phyloP scores from a whole-genome alignment of 306 rosid genomes.

The Sechiopsis laciniata region DNA sequence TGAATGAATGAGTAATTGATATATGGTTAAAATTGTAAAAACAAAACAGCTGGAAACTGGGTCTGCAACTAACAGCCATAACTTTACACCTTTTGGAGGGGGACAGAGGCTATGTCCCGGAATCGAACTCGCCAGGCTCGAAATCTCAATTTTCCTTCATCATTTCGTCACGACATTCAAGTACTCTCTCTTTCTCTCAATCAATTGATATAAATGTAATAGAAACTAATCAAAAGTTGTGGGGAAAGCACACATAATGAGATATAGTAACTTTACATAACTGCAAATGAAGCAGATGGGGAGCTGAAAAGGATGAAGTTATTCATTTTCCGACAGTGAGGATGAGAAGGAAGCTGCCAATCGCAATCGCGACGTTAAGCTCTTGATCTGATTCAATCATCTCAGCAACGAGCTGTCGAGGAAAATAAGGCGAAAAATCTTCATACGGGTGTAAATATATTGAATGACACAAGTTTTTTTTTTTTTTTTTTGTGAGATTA shows the following conservation, averaged over 20 bases:
- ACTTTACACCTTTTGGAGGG: conserved; percentile 80
- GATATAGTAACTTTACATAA: too few species aligned
- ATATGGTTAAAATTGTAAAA: not conserved
- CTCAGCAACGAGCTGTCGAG: conserved; percentile 18
- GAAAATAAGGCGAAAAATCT: conserved; percentile 15
- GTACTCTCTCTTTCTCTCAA: conserved; percentile 27
- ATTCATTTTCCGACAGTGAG: conserved; percentile 25
- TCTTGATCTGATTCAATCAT: conserved; percentile 13
- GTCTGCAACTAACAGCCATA: conserved; percentile 34
- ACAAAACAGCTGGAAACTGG: conserved; percentile 28
- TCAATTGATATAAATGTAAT: too few species aligned
- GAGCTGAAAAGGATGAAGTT: conserved; percentile 25
- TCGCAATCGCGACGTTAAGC: conserved; percentile 13
- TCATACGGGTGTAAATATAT: conserved; percentile 10
- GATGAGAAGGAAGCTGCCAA: conserved; percentile 28
- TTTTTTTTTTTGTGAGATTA: conserved; percentile 4
- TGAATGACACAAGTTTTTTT: not conserved
- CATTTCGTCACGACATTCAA: conserved; percentile 57
- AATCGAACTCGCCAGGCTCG: conserved; percentile 68
- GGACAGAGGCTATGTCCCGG: conserved; percentile 96
- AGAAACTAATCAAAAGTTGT: too few species aligned
- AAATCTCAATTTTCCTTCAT: conserved; percentile 58
- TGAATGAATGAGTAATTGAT: not conserved
- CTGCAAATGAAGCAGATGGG: too few species aligned
- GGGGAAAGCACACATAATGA: too few species aligned